These are phyloP conservation scores for Aspergillus nidulans DNA, from an alignment of 495 filamentous ascomycete species.

Conservation along the genomic window DNA sequence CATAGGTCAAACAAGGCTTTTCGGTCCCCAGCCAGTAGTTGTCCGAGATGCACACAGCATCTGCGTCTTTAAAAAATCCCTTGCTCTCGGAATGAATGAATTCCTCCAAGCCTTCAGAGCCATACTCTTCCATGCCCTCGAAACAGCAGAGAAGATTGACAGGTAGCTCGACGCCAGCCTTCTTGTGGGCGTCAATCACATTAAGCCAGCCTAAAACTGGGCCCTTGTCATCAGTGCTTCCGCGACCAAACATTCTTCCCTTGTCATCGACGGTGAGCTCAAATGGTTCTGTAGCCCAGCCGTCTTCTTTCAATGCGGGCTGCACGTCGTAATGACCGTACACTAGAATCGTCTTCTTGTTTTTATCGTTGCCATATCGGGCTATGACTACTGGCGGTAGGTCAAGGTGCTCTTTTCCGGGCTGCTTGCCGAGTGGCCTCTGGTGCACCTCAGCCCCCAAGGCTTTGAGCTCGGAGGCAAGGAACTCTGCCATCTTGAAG, in stretches of 20 bases:
- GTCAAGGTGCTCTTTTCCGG: conserved; percentile 80
- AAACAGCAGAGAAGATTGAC: conserved; percentile 99
- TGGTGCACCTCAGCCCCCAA: conserved; percentile 85
- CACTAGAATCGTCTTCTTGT: conserved; percentile 89
- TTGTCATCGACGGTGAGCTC: conserved; percentile 81
- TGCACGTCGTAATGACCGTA: conserved; percentile 99
- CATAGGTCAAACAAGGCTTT: conserved; percentile 96
- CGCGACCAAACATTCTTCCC: conserved; percentile 92
- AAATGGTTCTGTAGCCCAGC: conserved; percentile 96
- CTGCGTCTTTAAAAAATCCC: conserved; percentile 87
- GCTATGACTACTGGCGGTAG: conserved; percentile 90
- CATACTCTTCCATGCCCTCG: conserved; percentile 99
- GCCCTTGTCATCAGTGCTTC: conserved; percentile 96
- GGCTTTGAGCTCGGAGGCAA: conserved; percentile 72
- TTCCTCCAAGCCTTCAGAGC: conserved; percentile 92
- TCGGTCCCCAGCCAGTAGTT: conserved; percentile 99
- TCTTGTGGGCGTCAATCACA: conserved; percentile 94
- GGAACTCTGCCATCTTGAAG: conserved; percentile 84
- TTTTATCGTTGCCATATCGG: conserved; percentile 84
- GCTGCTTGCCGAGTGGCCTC: conserved; percentile 81
- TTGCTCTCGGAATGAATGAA: conserved; percentile 86
- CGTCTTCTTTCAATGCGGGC: conserved; percentile 86
- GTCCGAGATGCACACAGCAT: conserved; percentile 97
- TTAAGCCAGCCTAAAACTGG: conserved; percentile 98
- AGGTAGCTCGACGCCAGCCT: conserved; percentile 88